phyloP scores from a whole-genome alignment of 352 stramenopile genomes.

The Phytophthora vignae region DNA sequence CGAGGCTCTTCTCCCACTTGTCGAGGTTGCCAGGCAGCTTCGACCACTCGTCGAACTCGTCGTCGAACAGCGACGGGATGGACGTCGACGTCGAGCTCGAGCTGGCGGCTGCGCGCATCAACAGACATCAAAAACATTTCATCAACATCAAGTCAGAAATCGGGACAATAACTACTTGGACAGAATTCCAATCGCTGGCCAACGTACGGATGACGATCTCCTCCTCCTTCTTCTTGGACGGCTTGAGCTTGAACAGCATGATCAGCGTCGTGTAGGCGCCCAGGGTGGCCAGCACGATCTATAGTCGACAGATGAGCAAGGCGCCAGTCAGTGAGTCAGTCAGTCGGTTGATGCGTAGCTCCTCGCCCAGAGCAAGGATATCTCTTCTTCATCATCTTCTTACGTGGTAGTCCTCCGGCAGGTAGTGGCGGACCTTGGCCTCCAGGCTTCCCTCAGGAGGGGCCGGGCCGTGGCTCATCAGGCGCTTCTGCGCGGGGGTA shows the following conservation, averaged over 20 bases:
- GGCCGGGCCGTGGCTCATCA: constrained; percentile 80
- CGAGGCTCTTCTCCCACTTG: constrained; percentile 90
- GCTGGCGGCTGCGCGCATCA: constrained; percentile 39
- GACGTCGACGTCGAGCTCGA: constrained; percentile 54
- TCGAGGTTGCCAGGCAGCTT: constrained; percentile 86
- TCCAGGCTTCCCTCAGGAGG: constrained; percentile 76
- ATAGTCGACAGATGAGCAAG: background rate
- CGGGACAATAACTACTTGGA: background rate
- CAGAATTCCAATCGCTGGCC: background rate
- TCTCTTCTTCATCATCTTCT: constrained; percentile 5
- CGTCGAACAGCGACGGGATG: constrained; percentile 86
- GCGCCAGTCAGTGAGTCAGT: constrained; percentile 6
- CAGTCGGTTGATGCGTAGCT: no score
- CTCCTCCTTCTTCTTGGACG: constrained; percentile 82
- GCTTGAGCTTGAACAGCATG: constrained; percentile 88
- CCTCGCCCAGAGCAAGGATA: background rate
- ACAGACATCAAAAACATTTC: background rate
- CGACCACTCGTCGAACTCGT: constrained; percentile 89
- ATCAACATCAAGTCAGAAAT: background rate
- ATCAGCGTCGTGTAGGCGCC: constrained; percentile 84
- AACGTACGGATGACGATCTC: constrained; percentile 58
- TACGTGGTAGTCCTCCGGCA: constrained; percentile 90
- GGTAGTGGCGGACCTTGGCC: constrained; percentile 85
- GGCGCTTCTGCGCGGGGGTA: constrained; percentile 64
- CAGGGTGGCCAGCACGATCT: constrained; percentile 88